Evolutionary conservation across 768 basidiomycete species (phyloP), one percentile per base, ranked within the genome.

Genomic region (Pleurotus citrinopileatus): DNA sequence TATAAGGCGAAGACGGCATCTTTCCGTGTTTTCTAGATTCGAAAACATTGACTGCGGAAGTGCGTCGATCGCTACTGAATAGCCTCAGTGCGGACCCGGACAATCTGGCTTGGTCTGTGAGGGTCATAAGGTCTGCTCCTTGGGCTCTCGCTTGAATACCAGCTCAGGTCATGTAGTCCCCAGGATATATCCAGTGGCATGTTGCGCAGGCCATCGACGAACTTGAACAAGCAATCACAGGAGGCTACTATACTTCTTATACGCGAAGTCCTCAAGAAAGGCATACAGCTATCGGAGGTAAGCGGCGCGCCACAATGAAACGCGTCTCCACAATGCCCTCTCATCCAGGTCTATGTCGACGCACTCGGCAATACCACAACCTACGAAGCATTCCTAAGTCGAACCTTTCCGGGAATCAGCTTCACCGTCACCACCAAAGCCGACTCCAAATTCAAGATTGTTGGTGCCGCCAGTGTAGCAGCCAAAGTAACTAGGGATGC

Each of bases 401-500:
- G 78, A 5, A 64, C 86, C 27, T 99, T 98, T 67, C 91, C 92
- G 0, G 84, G 82, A 5, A 89, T 98, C 58, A 71, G 74, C 36
- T 95, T 99, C 66, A 94, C 91, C 0, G 97, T 99, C 20, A 81
- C 86, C 8, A 82, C 84, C 23, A 98, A 99, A 69, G 97, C 97
- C 13, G 97, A 99, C 64, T 86, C 87, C n/a, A 85, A 91, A 57
- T 99, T 83, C 79, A 97, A 94, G 64, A 95, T 99, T 56, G 97
- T 99, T 55, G 89, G 93, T 19, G 97, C 97, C 4, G 97, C 96
- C 1, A 94, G 91, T 66, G 92, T 98, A n/a, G 94, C 94, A 2
- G 97, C 97, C 2, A 99, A 99, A 70, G 94, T 96, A 23, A 98
- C 95, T 0, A 78, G 96, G 53, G 96, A 98, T 63, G 84, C 87